Evolutionary conservation across 345 rosid species (phyloP), one percentile per base, ranked within the genome.

Genomic region (Capsella bursapastoris): DNA sequence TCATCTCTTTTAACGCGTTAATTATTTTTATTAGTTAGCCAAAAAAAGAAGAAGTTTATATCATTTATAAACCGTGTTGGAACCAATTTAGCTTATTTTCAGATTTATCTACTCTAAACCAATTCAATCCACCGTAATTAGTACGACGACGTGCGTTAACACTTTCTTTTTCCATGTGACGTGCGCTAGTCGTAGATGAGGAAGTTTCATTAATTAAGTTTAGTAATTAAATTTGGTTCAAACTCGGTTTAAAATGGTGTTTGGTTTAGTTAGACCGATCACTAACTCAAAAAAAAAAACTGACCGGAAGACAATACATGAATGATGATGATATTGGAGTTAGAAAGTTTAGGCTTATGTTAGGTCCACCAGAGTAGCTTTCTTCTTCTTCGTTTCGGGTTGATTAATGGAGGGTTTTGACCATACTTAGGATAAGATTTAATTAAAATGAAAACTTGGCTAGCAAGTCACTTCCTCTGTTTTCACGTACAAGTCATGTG

Each of bases 101-200:
- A 22, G 7, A 52, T 63, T 61, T 11, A 35, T 18, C 38, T 37
- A 50, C 18, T 27, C 22, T 71, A 6, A 44, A 53, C 62, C 55
- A 52, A 63, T 41, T 5, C 34, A 25, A 55, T 14, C 37, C 14
- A 71, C 60, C 76, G 18, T 31, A 55, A 25, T 34, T 22, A 57
- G 25, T 25, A 64, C 65, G 71, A 64, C 71, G 71, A 56, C 64
- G 71, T 64, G 77, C 64, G 47, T 16, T 18, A 18, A 18, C 14
- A 25, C 31, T 56, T 57, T n/a, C n/a, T 4, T 25, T 25, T 64
- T 9, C 15, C 16, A 38, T 35, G 70, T 72, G 77, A 72, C 70
- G 77, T 72, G 70, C 70, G 28, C 63, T 63, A 55, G 49, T 64
- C 70, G 32, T 15, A 29, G 8, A 11, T 40, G n/a, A 60, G 15